Evolutionary conservation across 306 rosid species (phyloP).

Genomic region (Aeschynomene evenia): DNA sequence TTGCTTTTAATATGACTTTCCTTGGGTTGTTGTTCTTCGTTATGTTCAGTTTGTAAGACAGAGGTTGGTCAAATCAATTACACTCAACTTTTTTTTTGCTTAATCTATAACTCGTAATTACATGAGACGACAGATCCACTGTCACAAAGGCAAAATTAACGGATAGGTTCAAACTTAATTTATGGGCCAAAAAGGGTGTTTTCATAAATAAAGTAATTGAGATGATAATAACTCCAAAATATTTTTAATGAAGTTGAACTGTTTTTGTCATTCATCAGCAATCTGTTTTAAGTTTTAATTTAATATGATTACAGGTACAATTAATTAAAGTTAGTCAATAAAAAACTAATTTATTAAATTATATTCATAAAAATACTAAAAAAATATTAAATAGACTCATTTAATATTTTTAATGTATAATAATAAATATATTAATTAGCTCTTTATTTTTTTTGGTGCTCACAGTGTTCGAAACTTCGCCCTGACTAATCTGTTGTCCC

Average conservation of each 20-base stretch:
- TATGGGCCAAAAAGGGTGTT: background rate
- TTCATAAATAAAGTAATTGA: background rate
- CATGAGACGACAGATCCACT: background rate
- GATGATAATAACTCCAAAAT: background rate
- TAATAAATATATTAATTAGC: too few species aligned
- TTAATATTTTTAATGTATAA: too few species aligned
- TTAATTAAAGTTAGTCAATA: too few species aligned
- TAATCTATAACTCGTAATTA: constrained; percentile 2
- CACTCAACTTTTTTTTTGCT: background rate
- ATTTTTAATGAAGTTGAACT: background rate
- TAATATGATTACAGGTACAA: too few species aligned
- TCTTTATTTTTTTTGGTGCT: too few species aligned
- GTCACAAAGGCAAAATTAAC: constrained; percentile 3
- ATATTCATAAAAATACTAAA: too few species aligned
- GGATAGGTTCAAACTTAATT: background rate
- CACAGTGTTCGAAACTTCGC: too few species aligned
- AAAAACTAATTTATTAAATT: too few species aligned
- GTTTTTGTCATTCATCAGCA: background rate
- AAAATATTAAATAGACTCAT: too few species aligned
- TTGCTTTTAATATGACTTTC: background rate
- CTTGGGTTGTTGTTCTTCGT: background rate
- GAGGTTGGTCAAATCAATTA: constrained; percentile 3
- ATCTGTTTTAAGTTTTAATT: too few species aligned
- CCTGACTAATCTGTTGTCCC: too few species aligned
- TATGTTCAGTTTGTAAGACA: background rate